A percentile compares a stretch with the other conserved stretches of the same genome.
Evolutionary conservation across 1,139 yeast species (phyloP).

Genomic region (Hansenula sp.): DNA sequence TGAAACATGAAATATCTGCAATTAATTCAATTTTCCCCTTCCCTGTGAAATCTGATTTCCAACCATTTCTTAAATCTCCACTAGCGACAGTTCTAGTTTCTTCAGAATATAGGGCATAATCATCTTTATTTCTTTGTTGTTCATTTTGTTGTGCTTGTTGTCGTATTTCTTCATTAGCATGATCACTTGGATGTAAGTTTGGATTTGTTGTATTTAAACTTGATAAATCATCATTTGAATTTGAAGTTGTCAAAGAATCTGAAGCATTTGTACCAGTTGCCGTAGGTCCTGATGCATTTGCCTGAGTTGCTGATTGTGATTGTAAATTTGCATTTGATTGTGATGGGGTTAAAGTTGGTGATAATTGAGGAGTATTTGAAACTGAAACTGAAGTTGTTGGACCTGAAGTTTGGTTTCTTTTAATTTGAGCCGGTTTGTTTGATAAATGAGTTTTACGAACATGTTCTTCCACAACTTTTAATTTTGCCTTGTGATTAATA

Average conservation of each 20-base stretch:
- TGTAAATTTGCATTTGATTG: constrained; percentile 10
- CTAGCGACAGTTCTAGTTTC: constrained; percentile 69
- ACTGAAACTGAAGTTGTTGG: constrained; percentile 30
- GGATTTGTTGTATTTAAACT: constrained; percentile 6
- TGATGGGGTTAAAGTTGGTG: constrained; percentile 7
- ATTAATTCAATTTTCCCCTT: constrained; percentile 75
- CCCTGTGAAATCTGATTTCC: constrained; percentile 88
- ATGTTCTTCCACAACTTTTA: constrained; percentile 42
- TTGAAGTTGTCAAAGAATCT: constrained; percentile 7
- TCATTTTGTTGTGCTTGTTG: constrained; percentile 27
- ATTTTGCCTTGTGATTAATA: constrained; percentile 45
- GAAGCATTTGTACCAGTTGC: constrained; percentile 1
- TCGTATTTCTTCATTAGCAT: constrained; percentile 33
- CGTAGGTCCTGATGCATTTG: constrained; percentile 3
- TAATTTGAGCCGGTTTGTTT: constrained; percentile 25
- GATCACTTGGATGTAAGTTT: constrained; percentile 34
- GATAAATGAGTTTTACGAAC: constrained; percentile 30
- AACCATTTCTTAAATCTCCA: constrained; percentile 84
- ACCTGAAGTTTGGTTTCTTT: constrained; percentile 34
- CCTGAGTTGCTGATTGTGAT: constrained; percentile 5
- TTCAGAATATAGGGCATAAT: constrained; percentile 52
- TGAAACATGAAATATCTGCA: constrained; percentile 56
- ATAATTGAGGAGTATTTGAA: constrained; percentile 9
- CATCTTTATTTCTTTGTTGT: constrained; percentile 27
- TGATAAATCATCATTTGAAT: constrained; percentile 10